These are phyloP conservation scores for Leishmania braziliensis DNA, from an alignment of 208 protist genomes.

Conservation along the genomic window DNA sequence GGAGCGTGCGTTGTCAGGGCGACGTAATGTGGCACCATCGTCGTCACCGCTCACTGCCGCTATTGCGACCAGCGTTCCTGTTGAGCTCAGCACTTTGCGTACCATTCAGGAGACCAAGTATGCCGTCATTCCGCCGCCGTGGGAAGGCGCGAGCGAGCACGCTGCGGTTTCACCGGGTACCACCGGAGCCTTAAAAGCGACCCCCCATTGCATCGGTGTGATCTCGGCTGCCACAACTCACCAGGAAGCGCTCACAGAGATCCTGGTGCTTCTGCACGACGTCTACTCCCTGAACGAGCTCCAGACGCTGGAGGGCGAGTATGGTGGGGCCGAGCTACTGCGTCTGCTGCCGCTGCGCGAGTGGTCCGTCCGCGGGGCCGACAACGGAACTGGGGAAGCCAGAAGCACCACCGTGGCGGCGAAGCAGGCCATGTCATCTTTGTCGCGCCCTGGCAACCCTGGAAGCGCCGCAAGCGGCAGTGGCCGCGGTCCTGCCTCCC, in stretches of 20 bases:
- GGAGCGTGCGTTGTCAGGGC: not conserved
- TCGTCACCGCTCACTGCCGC: not conserved
- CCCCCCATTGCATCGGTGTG: constrained; percentile 12
- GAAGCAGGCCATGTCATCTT: constrained; percentile 19
- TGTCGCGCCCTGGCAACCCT: constrained; percentile 9
- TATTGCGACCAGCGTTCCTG: not conserved
- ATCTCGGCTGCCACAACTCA: constrained; percentile 14
- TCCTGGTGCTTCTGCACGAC: constrained; percentile 38
- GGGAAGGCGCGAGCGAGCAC: constrained; percentile 29
- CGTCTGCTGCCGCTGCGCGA: constrained; percentile 30
- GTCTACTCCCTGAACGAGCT: constrained; percentile 60
- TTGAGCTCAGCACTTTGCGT: constrained; percentile 14
- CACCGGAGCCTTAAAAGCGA: not conserved
- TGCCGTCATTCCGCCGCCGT: constrained; percentile 59
- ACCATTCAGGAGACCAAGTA: constrained; percentile 42
- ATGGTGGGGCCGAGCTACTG: constrained; percentile 44
- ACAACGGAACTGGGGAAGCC: not conserved
- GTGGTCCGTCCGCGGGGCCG: constrained; percentile 11
- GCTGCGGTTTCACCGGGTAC: not conserved
- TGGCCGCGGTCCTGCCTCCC: not conserved
- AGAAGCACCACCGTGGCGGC: constrained; percentile 19
- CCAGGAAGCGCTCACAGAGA: constrained; percentile 28
- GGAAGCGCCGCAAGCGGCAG: not conserved
- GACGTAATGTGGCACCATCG: not conserved
- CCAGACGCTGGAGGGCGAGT: constrained; percentile 53